Percentiles rank a stretch among this genome's conserved stretches.
phyloP scores from a whole-genome alignment of 2,329 filamentous ascomycete genomes.

The Fusarium begoniae region DNA sequence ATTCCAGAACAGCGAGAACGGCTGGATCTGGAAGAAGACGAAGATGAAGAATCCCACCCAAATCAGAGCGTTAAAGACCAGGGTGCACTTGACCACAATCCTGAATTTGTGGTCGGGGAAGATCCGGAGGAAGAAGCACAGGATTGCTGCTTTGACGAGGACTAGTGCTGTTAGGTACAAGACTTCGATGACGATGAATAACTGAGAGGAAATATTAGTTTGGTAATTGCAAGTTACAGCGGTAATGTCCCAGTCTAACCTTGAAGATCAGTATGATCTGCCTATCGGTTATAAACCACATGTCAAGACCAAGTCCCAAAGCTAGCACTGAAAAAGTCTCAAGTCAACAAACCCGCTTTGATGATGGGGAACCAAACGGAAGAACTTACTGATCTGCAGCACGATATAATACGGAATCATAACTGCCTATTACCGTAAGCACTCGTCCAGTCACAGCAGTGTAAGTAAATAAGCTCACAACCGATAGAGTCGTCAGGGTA shows the following conservation, averaged over 20 bases:
- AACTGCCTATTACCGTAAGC: neutral
- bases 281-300: slow-evolving; percentile 3
- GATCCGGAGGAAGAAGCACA: slow-evolving; percentile 15
- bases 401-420: neutral
- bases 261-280: slow-evolving; percentile 2
- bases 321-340: neutral
- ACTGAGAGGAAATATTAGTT: neutral
- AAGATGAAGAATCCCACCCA: neutral
- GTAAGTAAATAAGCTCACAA: neutral
- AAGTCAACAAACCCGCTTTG: neutral
- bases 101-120: slow-evolving; percentile 15
- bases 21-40: neutral
- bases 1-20: slow-evolving; percentile 2
- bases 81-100: neutral
- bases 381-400: neutral
- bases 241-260: rapidly evolving
- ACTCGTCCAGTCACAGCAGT: too few relatives aligned
- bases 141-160: slow-evolving; percentile 3
- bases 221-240: rapidly evolving
- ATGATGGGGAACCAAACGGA: too few relatives aligned
- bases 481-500: neutral
- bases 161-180: neutral
- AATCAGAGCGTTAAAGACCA: neutral
- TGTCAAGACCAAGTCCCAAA: slow-evolving; percentile 6
- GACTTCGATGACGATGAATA: neutral